Evolutionary conservation across 2,329 filamentous ascomycete genomes (phyloP), one percentile per base, ranked within the genome.

Genomic region (Xylaria sp.): DNA sequence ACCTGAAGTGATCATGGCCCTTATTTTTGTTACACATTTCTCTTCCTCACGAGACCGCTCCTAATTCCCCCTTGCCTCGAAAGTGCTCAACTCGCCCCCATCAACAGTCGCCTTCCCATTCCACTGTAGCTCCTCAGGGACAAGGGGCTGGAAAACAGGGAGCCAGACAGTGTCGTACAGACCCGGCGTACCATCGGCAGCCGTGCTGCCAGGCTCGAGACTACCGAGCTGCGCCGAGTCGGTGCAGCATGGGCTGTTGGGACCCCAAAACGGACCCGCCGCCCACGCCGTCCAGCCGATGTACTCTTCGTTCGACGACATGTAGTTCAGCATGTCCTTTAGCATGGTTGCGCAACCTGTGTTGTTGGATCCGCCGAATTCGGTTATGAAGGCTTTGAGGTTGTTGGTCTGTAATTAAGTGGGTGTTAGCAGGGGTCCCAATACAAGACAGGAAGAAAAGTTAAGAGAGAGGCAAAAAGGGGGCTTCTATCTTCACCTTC

Each of bases 241-340:
- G 0, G 80, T 78, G 72, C 80, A 85, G 70, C 81, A 81, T 23
- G 80, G 84, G 63, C 78, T 80, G 48, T 77, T 72, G 8, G 76
- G 70, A 0, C 83, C 83, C 83, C 83, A 85, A 52, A 86, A 79
- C 0, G 84, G 83, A 0, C 83, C 83, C 0, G 83, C 84, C 0
- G 83, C 81, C 83, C 83, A 85, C 3, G 83, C 83, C 0, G 83
- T 84, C 83, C 83, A 85, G 2, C 84, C 83, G 53, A 85, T 84
- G 68, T 83, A 85, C 70, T 80, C 81, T 1, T 79, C 75, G 68
- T 85, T 83, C n/a, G 78, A 65, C 30, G 79, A 76, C 79, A 86
- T 83, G 72, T 84, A 83, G 60, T 82, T 79, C 15, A 85, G 66
- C 7, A 84, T 80, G 34, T 80, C 77, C 13, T 76, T 74, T 5